These are phyloP conservation scores for Violaceomyces palustris DNA, from an alignment of 1,284 basidiomycete genomes.

Conservation along the genomic window DNA sequence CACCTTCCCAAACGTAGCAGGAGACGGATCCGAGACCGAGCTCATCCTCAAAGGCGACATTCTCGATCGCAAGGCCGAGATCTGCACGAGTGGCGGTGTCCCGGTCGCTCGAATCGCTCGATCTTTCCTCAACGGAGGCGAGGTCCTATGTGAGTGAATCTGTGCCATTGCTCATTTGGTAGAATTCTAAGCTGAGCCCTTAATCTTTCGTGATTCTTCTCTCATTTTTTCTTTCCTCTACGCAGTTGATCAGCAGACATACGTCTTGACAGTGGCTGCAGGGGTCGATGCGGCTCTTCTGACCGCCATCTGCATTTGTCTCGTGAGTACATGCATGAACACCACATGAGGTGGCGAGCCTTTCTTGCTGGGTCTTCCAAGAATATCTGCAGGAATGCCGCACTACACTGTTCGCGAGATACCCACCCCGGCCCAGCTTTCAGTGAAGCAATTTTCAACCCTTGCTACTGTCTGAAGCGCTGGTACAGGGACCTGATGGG, in stretches of 20 bases:
- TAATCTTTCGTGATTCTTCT: no score
- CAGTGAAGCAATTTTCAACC: no score
- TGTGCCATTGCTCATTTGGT: neutral
- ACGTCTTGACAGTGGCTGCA: constrained; percentile 54
- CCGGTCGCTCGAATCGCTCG: constrained; percentile 18
- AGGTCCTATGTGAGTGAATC: constrained; percentile 15
- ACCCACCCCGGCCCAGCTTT: no score
- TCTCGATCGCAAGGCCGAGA: constrained; percentile 11
- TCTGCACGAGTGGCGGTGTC: constrained; percentile 14
- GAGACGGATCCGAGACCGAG: constrained; percentile 4
- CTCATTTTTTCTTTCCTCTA: no score
- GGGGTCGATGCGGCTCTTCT: constrained; percentile 55
- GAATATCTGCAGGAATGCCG: no score
- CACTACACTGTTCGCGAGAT: no score
- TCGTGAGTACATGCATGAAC: no score
- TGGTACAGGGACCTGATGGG: no score
- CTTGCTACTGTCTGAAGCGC: no score
- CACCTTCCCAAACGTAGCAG: constrained; percentile 17
- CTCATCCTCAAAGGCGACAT: constrained; percentile 15
- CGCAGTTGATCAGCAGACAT: constrained; percentile 31
- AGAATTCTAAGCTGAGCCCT: neutral
- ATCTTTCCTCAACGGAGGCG: constrained; percentile 12
- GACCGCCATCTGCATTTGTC: constrained; percentile 54
- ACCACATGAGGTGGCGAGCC: no score
- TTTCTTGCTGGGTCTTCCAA: no score